Percentiles rank a stretch among this genome's conserved stretches.
Evolutionary conservation across 2,329 filamentous ascomycete genomes (phyloP).

Genomic region (Botrytis cinerea): DNA sequence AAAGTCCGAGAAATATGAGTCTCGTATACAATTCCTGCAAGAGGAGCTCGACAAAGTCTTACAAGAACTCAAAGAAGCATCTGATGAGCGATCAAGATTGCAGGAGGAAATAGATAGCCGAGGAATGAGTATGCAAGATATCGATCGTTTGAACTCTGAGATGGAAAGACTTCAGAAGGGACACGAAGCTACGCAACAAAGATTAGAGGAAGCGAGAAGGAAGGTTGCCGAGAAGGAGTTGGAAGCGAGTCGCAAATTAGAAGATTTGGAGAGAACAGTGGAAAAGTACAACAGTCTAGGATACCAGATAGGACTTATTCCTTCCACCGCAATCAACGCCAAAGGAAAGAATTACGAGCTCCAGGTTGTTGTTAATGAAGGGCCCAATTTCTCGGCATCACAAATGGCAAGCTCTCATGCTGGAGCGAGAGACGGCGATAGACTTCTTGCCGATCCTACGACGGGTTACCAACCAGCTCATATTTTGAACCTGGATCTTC

Average conservation of each 20-base stretch:
- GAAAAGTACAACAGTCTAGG: conserved; percentile 92
- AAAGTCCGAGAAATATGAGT: conserved; percentile 86
- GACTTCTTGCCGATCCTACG: conserved; percentile 76
- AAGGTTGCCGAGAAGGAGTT: conserved; percentile 81
- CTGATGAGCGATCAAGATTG: conserved; percentile 76
- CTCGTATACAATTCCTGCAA: conserved; percentile 77
- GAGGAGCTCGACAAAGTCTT: conserved; percentile 81
- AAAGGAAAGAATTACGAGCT: conserved; percentile 85
- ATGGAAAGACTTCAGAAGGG: conserved; percentile 89
- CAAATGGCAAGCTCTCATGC: conserved; percentile 46
- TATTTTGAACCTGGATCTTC: conserved; percentile 84
- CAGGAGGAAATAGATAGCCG: conserved; percentile 89
- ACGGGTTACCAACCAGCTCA: conserved; percentile 90
- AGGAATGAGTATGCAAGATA: conserved; percentile 96
- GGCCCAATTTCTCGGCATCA: conserved; percentile 72
- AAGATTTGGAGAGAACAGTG: conserved; percentile 87
- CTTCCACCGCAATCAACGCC: conserved; percentile 79
- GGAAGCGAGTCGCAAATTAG: conserved; percentile 83
- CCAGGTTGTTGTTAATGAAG: conserved; percentile 75
- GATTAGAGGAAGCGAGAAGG: conserved; percentile 83
- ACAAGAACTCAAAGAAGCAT: conserved; percentile 73
- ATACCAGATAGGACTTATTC: conserved; percentile 91
- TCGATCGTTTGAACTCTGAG: conserved; percentile 97
- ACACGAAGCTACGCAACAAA: conserved; percentile 72
- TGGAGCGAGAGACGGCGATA: conserved; percentile 59